Percentiles rank a stretch among this genome's conserved stretches.
Conservation (phyloP, 2,329 filamentous ascomycete genomes). For the Trichoderma semiorbis region DNA sequence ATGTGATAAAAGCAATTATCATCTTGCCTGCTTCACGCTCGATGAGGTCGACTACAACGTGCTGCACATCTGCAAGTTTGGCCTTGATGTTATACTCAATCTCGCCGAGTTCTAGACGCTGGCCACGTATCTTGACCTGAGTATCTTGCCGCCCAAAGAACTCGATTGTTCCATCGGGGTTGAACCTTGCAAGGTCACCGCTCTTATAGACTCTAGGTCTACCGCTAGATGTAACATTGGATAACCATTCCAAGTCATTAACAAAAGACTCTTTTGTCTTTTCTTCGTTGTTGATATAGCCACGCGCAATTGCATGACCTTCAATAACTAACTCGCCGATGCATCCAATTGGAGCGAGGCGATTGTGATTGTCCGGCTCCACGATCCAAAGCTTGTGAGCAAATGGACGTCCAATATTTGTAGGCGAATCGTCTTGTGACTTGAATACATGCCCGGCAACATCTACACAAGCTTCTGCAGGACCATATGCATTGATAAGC, state of each 20-base stretch:
- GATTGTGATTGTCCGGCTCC: conserved; percentile 15
- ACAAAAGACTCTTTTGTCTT: conserved; percentile 16
- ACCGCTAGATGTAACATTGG: not conserved
- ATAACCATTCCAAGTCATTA: not conserved
- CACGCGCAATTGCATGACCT: conserved; percentile 22
- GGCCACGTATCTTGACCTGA: conserved; percentile 17
- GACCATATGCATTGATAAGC: conserved; percentile 17
- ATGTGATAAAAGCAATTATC: conserved; percentile 4
- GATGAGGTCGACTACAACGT: conserved; percentile 2
- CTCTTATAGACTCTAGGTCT: conserved; percentile 1
- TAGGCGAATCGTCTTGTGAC: not conserved
- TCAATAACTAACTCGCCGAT: conserved; percentile 25
- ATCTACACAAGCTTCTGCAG: conserved; percentile 15
- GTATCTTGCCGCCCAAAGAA: conserved; percentile 5
- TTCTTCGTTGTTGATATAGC: conserved; percentile 18
- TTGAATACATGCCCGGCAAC: not conserved
- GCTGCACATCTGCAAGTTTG: not conserved
- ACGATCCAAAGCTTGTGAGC: conserved; percentile 20
- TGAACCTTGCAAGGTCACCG: conserved; percentile 11
- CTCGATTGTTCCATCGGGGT: conserved; percentile 4
- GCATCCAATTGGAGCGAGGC: conserved; percentile 20
- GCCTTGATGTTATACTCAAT: conserved; percentile 3
- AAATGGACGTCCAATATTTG: conserved; percentile 15
- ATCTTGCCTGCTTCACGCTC: conserved; percentile 11
- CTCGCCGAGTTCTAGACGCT: conserved; percentile 11